These are phyloP conservation scores for Echinochloa phyllopogon DNA, from an alignment of 176 grass and related monocot species.

Conservation along the genomic window DNA sequence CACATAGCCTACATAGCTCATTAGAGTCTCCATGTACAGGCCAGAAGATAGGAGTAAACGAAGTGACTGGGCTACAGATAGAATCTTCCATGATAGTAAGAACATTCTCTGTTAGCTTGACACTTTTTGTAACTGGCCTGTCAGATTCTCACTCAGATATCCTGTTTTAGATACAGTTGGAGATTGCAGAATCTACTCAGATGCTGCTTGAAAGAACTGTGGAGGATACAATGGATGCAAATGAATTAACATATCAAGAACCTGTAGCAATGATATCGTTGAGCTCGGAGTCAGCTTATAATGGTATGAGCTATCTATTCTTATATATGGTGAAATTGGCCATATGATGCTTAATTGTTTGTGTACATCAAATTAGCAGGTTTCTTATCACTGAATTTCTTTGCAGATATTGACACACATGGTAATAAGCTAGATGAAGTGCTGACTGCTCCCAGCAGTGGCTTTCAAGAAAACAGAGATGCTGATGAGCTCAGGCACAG, in stretches of 20 bases:
- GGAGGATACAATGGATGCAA: too few relatives aligned
- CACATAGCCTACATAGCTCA: neutral
- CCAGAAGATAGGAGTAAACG: neutral
- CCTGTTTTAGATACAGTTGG: too few relatives aligned
- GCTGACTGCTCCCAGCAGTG: too few relatives aligned
- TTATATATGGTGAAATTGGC: too few relatives aligned
- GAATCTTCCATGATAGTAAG: neutral
- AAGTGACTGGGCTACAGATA: neutral
- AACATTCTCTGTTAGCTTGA: neutral
- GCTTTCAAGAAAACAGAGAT: neutral
- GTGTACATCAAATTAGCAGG: neutral
- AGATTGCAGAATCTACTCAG: too few relatives aligned
- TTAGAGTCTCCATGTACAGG: neutral
- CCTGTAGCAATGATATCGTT: too few relatives aligned
- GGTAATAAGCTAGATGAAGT: neutral
- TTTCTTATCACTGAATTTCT: conserved; percentile 2
- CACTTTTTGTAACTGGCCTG: neutral
- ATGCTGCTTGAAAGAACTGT: too few relatives aligned
- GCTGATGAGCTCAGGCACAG: neutral
- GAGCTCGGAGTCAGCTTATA: too few relatives aligned
- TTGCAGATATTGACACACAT: neutral
- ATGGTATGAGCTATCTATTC: neutral
- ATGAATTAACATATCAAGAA: too few relatives aligned
- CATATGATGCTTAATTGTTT: neutral
- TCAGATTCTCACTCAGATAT: too few relatives aligned